A percentile compares a stretch with the other conserved stretches of the same genome.
phyloP scores from a whole-genome alignment of 129 eudicot species.

The Pulicaria dysenterica region DNA sequence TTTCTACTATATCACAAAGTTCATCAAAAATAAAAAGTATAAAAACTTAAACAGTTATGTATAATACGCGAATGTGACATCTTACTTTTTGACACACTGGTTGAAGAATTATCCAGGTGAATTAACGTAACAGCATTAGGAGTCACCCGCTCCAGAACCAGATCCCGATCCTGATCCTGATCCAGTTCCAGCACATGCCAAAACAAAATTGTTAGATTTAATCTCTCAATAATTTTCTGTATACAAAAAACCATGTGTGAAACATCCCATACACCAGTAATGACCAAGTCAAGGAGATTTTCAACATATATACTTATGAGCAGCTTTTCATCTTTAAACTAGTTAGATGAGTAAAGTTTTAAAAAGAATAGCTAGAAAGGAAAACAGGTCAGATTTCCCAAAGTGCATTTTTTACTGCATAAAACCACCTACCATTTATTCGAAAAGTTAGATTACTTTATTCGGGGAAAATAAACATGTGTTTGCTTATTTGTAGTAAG shows the following conservation, averaged over 20 bases:
- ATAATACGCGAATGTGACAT: constrained; percentile 6
- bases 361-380: neutral
- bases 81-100: constrained; percentile 20
- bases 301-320: too few relatives aligned
- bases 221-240: neutral
- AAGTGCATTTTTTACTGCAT: neutral
- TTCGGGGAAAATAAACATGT: neutral
- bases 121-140: constrained; percentile 17
- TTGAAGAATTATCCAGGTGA: constrained; percentile 21
- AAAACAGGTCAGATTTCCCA: neutral
- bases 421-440: too few relatives aligned
- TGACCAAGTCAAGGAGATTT: too few relatives aligned
- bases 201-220: constrained; percentile 11
- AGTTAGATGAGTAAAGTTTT: neutral
- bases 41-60: constrained; percentile 1
- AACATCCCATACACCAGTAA: neutral
- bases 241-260: neutral
- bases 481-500: neutral
- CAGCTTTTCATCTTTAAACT: neutral
- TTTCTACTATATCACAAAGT: neutral
- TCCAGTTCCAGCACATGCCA: neutral
- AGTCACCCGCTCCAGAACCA: constrained; percentile 17
- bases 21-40: neutral
- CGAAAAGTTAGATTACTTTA: neutral
- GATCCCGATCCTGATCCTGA: constrained; percentile 5